Evolutionary conservation across 306 rosid species (phyloP).

Genomic region (Hippophae gyantsensis): DNA sequence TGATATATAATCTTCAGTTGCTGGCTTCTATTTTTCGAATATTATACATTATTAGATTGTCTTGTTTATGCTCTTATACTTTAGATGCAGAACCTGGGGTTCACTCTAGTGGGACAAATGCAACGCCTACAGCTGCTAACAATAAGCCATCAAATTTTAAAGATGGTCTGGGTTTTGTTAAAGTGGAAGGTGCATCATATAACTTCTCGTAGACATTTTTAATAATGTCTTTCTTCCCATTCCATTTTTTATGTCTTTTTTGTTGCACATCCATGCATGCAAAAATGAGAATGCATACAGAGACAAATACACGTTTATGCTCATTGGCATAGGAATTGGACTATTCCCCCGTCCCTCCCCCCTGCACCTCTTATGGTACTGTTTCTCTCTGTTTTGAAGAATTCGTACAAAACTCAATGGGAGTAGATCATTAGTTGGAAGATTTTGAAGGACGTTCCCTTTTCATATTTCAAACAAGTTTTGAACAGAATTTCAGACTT

Average conservation of each 20-base stretch:
- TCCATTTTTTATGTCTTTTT: not conserved
- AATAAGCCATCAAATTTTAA: conserved; percentile 65
- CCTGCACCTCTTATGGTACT: not conserved
- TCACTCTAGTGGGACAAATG: conserved; percentile 26
- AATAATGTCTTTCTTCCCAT: not conserved
- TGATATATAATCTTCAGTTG: conserved; percentile 10
- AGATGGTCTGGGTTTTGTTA: conserved; percentile 49
- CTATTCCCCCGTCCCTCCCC: not conserved
- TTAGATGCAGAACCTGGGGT: conserved; percentile 51
- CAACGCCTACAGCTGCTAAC: conserved; percentile 39
- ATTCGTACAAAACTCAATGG: not conserved
- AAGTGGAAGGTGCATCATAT: conserved; percentile 62
- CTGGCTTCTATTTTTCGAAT: not conserved
- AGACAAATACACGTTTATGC: not conserved
- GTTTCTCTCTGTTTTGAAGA: not conserved
- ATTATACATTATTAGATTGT: conserved; percentile 16
- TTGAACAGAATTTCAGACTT: not conserved
- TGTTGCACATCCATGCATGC: not conserved
- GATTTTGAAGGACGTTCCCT: not conserved
- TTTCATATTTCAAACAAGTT: not conserved
- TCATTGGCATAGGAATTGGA: not conserved
- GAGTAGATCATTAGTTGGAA: not conserved
- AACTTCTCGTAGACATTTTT: conserved; percentile 10
- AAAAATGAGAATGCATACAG: not conserved
- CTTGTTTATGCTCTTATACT: conserved; percentile 21